Evolutionary conservation across 495 filamentous ascomycete genomes (phyloP).

Genomic region (Aspergillus cristatus): DNA sequence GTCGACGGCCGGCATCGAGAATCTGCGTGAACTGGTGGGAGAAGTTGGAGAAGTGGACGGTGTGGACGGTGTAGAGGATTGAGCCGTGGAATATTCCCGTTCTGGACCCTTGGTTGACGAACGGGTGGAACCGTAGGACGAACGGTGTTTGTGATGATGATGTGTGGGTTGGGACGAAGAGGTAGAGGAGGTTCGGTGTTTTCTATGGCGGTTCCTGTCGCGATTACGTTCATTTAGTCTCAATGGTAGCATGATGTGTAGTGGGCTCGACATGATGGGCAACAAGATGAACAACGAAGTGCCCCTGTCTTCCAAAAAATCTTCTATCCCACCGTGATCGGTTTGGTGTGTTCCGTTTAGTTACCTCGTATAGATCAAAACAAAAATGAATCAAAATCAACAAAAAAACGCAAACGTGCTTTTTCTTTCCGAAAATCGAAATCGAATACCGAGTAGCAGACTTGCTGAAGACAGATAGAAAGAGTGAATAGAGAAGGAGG

Average conservation of each 20-base stretch:
- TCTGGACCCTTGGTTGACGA: constrained; percentile 41
- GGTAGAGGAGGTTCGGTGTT: constrained; percentile 17
- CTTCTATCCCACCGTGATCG: constrained; percentile 1
- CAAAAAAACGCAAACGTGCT: no score
- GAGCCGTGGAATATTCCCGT: constrained; percentile 23
- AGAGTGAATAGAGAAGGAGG: no score
- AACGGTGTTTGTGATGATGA: constrained; percentile 25
- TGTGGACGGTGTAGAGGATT: constrained; percentile 30
- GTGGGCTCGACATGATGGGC: constrained; percentile 21
- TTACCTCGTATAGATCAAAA: not conserved
- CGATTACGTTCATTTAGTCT: constrained; percentile 34
- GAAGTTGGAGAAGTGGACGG: constrained; percentile 23
- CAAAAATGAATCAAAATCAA: not conserved
- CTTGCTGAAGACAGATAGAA: no score
- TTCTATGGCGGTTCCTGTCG: constrained; percentile 22
- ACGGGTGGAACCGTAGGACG: constrained; percentile 30
- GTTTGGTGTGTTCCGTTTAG: constrained; percentile 1
- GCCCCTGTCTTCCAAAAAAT: no score
- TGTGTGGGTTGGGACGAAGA: constrained; percentile 23
- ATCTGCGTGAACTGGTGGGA: constrained; percentile 28
- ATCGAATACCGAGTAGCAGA: no score
- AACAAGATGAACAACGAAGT: constrained; percentile 19
- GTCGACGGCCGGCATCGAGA: constrained; percentile 44
- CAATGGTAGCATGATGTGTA: constrained; percentile 31
- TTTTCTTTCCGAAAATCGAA: constrained; percentile 2